A percentile compares a stretch with the other conserved stretches of the same genome.
phyloP scores from a whole-genome alignment of 805 yeast genomes.

The Wickerhamiella siamensis region DNA sequence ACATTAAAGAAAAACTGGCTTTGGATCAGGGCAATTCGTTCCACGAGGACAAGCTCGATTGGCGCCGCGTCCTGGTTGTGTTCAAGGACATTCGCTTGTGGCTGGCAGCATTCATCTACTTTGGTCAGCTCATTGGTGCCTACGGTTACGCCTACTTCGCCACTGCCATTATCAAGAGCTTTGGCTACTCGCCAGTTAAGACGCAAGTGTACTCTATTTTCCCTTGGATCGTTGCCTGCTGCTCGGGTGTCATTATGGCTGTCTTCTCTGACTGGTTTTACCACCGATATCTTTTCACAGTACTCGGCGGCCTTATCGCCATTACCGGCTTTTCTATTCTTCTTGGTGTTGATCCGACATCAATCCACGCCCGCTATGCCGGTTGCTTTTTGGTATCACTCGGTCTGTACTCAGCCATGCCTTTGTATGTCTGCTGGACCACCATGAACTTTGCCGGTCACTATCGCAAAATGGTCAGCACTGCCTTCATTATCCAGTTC shows the following conservation, averaged over 20 bases:
- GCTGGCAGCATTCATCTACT: conserved; percentile 46
- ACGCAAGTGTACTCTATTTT: conserved; percentile 76
- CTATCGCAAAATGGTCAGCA: conserved; percentile 40
- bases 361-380: conserved; percentile 37
- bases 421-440: conserved; percentile 52
- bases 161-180: conserved; percentile 43
- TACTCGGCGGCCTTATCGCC: conserved; percentile 19
- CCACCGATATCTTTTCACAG: conserved; percentile 25
- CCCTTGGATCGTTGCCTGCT: conserved; percentile 73
- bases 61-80: conserved; percentile 32
- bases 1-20: conserved; percentile 44
- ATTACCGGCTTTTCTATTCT: conserved; percentile 44
- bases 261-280: conserved; percentile 41
- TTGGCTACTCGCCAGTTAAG: conserved; percentile 53
- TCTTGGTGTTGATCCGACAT: conserved; percentile 30
- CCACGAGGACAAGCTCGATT: conserved; percentile 33
- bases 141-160: conserved; percentile 70
- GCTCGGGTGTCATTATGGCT: conserved; percentile 46
- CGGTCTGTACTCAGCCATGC: conserved; percentile 55
- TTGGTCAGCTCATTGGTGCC: conserved; percentile 52
- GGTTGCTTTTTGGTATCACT: conserved; percentile 47
- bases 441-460: conserved; percentile 52
- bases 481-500: conserved; percentile 53
- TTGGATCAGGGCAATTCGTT: conserved; percentile 38
- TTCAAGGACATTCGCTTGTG: conserved; percentile 49